phyloP scores from a whole-genome alignment of 306 rosid species.

The Corylus heterophylla region DNA sequence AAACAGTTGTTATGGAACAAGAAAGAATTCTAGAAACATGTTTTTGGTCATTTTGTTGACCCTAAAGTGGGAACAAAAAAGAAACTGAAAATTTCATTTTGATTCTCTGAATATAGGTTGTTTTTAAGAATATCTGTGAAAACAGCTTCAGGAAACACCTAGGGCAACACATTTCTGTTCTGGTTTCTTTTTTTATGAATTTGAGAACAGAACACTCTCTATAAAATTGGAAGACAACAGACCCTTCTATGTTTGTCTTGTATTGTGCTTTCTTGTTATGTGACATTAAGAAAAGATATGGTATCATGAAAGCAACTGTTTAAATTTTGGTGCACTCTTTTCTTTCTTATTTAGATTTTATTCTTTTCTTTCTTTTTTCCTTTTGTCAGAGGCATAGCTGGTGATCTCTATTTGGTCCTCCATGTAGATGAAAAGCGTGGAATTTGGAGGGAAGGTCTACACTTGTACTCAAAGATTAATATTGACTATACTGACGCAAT shows the following conservation, averaged over 20 bases:
- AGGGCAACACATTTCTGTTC: background rate
- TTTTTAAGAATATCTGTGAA: background rate
- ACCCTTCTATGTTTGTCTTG: background rate
- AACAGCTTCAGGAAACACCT: background rate
- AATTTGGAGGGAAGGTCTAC: conserved; percentile 79
- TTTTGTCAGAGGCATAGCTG: conserved; percentile 57
- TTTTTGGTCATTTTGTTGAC: background rate
- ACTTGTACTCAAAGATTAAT: conserved; percentile 71
- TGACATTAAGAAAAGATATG: background rate
- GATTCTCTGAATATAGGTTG: no score
- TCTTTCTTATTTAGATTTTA: background rate
- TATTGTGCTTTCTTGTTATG: background rate
- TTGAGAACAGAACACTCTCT: background rate
- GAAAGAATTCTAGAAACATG: no score
- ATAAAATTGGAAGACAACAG: background rate
- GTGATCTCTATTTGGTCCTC: conserved; percentile 78
- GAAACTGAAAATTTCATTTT: no score
- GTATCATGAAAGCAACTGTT: background rate
- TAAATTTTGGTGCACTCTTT: conserved; percentile 22
- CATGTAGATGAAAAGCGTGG: conserved; percentile 70
- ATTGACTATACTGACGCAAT: conserved; percentile 86
- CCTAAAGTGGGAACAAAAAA: no score
- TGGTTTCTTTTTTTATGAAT: background rate
- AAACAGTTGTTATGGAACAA: background rate
- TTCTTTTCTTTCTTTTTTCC: background rate